Percentiles rank a stretch among this genome's conserved stretches.
Evolutionary conservation across 352 stramenopile genomes (phyloP).

Genomic region (Phytophthora litchii): DNA sequence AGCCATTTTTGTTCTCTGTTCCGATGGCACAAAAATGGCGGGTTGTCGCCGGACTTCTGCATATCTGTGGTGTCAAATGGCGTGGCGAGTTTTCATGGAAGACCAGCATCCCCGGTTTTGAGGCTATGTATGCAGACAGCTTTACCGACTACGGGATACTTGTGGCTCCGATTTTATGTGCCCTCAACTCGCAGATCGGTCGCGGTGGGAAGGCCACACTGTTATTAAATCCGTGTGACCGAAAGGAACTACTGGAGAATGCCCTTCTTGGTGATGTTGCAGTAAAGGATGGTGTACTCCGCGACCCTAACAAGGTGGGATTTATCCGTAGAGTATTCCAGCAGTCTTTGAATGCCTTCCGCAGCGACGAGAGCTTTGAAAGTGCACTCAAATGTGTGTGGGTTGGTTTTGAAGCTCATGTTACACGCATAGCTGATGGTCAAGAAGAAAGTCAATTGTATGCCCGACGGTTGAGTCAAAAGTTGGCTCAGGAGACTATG

Average conservation of each 20-base stretch:
- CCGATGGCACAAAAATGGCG: slow-evolving; percentile 34
- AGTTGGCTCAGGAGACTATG: slow-evolving; percentile 22
- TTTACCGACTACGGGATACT: slow-evolving; percentile 41
- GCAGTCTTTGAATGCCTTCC: slow-evolving; percentile 33
- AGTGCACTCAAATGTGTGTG: slow-evolving; percentile 48
- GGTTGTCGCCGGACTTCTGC: slow-evolving; percentile 48
- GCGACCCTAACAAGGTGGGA: slow-evolving; percentile 45
- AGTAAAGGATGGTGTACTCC: slow-evolving; percentile 26
- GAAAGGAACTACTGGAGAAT: slow-evolving; percentile 34
- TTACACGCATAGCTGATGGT: slow-evolving; percentile 10
- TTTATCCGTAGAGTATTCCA: slow-evolving; percentile 52
- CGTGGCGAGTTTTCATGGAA: slow-evolving; percentile 27
- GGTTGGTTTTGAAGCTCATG: slow-evolving; percentile 54
- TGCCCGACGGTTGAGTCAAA: slow-evolving; percentile 44
- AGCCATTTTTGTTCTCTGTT: slow-evolving; percentile 78
- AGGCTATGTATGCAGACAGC: slow-evolving; percentile 48
- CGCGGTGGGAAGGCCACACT: slow-evolving; percentile 22
- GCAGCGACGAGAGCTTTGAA: slow-evolving; percentile 17
- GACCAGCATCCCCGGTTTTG: slow-evolving; percentile 4
- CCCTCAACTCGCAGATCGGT: slow-evolving; percentile 34
- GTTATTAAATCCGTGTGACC: slow-evolving; percentile 33
- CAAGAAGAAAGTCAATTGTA: slow-evolving; percentile 14
- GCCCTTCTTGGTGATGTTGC: slow-evolving; percentile 29
- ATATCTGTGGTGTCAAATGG: slow-evolving; percentile 51
- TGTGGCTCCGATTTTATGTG: slow-evolving; percentile 48